Evolutionary conservation across 495 filamentous ascomycete genomes (phyloP).

Genomic region (Neurospora sp.): DNA sequence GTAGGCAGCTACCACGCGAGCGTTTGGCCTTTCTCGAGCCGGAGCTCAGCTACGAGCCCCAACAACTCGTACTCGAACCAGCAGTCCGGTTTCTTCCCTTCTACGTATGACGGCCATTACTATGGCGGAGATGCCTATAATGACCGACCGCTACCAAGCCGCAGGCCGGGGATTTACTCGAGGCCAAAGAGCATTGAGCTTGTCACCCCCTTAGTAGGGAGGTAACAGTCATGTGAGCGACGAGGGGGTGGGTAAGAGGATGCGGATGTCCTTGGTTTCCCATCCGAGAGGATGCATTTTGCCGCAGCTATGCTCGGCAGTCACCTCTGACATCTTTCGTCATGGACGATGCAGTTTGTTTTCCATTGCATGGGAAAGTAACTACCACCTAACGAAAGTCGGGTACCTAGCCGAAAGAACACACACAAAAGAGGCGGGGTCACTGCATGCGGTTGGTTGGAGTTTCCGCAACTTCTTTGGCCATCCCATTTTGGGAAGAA

Average conservation of each 20-base stretch:
- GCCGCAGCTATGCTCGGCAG: not conserved
- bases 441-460: no score
- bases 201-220: slow-evolving; percentile 38
- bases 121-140: slow-evolving; percentile 23
- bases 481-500: not conserved
- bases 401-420: no score
- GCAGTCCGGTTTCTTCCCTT: slow-evolving; percentile 26
- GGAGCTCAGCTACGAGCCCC: slow-evolving; percentile 35
- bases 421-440: no score
- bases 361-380: not conserved
- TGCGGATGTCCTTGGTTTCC: not conserved
- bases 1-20: slow-evolving; percentile 18
- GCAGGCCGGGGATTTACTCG: slow-evolving; percentile 34
- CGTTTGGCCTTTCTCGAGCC: slow-evolving; percentile 34
- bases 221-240: slow-evolving; percentile 15
- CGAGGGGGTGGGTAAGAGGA: not conserved
- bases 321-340: not conserved
- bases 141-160: slow-evolving; percentile 35
- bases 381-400: no score
- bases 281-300: not conserved
- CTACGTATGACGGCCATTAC: slow-evolving; percentile 37
- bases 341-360: not conserved
- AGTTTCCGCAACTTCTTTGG: no score
- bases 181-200: slow-evolving; percentile 43
- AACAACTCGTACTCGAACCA: slow-evolving; percentile 35